Percentiles rank a stretch among this genome's conserved stretches.
Evolutionary conservation across 2,329 filamentous ascomycete species (phyloP).

Genomic region (Dactylellina parvicollis): DNA sequence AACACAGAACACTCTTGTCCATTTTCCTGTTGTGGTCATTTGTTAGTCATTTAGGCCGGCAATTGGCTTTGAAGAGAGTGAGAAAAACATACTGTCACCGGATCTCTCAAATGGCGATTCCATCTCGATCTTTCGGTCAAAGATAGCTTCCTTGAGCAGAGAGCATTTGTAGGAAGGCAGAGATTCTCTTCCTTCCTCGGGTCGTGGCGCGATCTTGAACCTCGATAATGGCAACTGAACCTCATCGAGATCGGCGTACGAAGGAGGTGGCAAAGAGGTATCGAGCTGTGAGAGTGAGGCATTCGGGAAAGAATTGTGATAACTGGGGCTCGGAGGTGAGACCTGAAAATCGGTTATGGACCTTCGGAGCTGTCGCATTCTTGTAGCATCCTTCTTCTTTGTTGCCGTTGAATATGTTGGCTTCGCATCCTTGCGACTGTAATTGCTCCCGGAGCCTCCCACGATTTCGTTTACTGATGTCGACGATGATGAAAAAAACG

Average conservation of each 20-base stretch:
- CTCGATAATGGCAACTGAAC: conserved; percentile 55
- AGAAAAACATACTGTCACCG: conserved; percentile 62
- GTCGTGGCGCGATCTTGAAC: conserved; percentile 60
- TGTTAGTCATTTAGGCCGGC: conserved; percentile 7
- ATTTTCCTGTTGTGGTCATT: conserved; percentile 64
- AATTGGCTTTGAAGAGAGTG: not conserved
- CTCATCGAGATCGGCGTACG: conserved; percentile 56
- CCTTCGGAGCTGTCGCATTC: conserved; percentile 47
- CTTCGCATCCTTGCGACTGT: conserved; percentile 41
- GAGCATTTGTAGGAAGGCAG: conserved; percentile 70
- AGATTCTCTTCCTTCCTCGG: conserved; percentile 63
- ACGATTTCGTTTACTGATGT: conserved; percentile 53
- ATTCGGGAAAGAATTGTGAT: conserved; percentile 56
- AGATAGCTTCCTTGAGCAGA: conserved; percentile 69
- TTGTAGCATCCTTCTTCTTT: conserved; percentile 35
- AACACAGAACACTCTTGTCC: conserved; percentile 71
- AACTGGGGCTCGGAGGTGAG: conserved; percentile 53
- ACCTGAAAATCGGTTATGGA: conserved; percentile 55
- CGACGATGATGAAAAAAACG: conserved; percentile 48
- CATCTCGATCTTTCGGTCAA: conserved; percentile 73
- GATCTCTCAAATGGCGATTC: conserved; percentile 72
- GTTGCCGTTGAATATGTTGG: conserved; percentile 14
- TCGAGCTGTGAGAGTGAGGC: conserved; percentile 48
- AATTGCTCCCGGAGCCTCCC: conserved; percentile 29
- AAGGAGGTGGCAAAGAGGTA: conserved; percentile 54